Conservation (phyloP, 1,284 basidiomycete species). For the Marasmius fiardii region DNA sequence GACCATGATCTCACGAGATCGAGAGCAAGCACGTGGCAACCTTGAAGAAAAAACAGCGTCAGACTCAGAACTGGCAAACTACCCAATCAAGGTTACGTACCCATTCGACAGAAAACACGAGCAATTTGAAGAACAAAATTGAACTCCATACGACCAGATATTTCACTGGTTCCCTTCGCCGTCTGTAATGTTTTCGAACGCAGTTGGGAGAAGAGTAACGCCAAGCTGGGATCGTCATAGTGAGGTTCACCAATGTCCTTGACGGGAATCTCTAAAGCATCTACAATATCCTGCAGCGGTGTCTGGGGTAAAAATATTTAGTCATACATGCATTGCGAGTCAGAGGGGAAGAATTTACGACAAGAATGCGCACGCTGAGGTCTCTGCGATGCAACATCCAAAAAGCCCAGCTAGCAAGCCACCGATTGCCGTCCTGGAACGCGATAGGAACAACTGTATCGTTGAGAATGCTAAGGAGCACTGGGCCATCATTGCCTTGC, state of each 20-base stretch:
- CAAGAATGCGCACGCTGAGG: constrained; percentile 78
- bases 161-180: constrained; percentile 87
- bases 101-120: constrained; percentile 90
- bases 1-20: constrained; percentile 88
- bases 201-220: constrained; percentile 87
- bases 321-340: background rate
- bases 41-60: constrained; percentile 37
- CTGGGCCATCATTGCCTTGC: constrained; percentile 76
- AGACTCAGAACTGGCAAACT: background rate
- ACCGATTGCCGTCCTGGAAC: constrained; percentile 84
- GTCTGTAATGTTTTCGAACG: constrained; percentile 88
- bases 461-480: constrained; percentile 70
- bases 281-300: constrained; percentile 70
- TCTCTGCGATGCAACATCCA: constrained; percentile 87
- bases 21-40: constrained; percentile 89
- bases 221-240: constrained; percentile 90
- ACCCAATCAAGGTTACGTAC: constrained; percentile 49
- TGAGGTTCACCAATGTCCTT: constrained; percentile 77
- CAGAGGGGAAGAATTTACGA: constrained; percentile 48
- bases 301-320: constrained; percentile 21
- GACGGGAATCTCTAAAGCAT: constrained; percentile 49
- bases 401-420: constrained; percentile 97
- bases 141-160: constrained; percentile 84
- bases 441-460: constrained; percentile 81
- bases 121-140: constrained; percentile 93